Percentiles rank a stretch among this genome's conserved stretches.
These are phyloP conservation scores for Polygonum maritimum DNA, from an alignment of 148 eudicot genomes.

Conservation along the genomic window DNA sequence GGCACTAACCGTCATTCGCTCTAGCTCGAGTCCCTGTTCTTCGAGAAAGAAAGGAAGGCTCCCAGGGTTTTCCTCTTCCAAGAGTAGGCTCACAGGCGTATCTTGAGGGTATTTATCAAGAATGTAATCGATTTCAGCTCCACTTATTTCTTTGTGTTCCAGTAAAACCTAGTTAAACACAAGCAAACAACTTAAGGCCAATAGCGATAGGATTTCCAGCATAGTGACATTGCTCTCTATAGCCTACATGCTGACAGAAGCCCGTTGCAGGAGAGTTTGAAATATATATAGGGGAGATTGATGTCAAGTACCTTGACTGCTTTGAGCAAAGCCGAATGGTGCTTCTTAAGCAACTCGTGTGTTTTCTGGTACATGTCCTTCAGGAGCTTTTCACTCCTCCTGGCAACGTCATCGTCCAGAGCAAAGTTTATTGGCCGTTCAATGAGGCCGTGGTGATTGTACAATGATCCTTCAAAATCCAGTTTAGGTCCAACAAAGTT, in stretches of 20 bases:
- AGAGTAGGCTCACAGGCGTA: constrained; percentile 48
- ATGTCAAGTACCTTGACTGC: constrained; percentile 52
- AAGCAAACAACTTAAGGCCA: not conserved
- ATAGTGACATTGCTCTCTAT: too few relatives aligned
- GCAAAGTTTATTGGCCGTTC: constrained; percentile 63
- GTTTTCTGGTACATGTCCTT: constrained; percentile 59
- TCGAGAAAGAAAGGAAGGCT: constrained; percentile 51
- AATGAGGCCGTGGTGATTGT: constrained; percentile 49
- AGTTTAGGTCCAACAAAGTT: constrained; percentile 79
- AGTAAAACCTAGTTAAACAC: constrained; percentile 59
- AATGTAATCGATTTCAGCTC: constrained; percentile 66
- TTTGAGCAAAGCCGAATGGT: constrained; percentile 78
- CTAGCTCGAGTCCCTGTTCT: constrained; percentile 27
- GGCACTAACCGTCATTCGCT: constrained; percentile 32
- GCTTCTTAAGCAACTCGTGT: constrained; percentile 45
- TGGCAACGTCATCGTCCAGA: constrained; percentile 64
- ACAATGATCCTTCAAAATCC: constrained; percentile 83
- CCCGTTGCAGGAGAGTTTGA: not conserved
- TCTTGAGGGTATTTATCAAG: constrained; percentile 59
- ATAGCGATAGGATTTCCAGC: not conserved
- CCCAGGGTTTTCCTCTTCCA: constrained; percentile 71
- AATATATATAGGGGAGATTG: not conserved
- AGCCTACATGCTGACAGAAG: not conserved
- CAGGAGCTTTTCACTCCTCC: constrained; percentile 65
- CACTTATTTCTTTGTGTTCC: constrained; percentile 59